These are phyloP conservation scores for Lepiota brunneoincarnata DNA, from an alignment of 768 basidiomycete species.

Conservation along the genomic window DNA sequence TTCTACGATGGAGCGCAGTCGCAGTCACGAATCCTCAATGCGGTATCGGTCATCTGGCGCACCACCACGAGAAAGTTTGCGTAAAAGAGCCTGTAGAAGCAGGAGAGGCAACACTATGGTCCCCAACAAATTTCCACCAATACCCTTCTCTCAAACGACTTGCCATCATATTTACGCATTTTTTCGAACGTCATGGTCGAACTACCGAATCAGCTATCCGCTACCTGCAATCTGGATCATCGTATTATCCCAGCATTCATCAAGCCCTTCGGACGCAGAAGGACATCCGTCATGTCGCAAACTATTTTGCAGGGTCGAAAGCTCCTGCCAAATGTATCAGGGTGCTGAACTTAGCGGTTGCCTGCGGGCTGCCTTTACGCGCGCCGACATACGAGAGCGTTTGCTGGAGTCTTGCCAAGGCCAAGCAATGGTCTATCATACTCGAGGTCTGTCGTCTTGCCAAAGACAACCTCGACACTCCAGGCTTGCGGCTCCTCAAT, in stretches of 20 bases:
- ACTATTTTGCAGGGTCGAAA: slow-evolving; percentile 43
- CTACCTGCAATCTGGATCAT: slow-evolving; percentile 1
- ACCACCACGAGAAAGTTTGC: neutral
- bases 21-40: slow-evolving; percentile 1
- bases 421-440: slow-evolving; percentile 49
- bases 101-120: neutral
- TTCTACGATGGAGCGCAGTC: slow-evolving; percentile 3
- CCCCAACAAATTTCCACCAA: neutral
- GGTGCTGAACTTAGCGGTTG: slow-evolving; percentile 5
- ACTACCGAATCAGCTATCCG: slow-evolving; percentile 7
- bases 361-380: neutral
- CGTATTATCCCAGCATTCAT: neutral
- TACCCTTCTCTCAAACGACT: neutral
- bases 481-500: slow-evolving; percentile 60
- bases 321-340: slow-evolving; percentile 3
- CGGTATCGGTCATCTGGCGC: neutral
- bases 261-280: slow-evolving; percentile 51
- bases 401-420: slow-evolving; percentile 33
- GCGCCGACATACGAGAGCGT: slow-evolving; percentile 4
- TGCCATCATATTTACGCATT: neutral
- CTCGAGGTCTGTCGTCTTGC: slow-evolving; percentile 44
- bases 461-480: slow-evolving; percentile 43
- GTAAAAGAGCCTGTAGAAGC: neutral
- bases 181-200: slow-evolving; percentile 3
- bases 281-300: slow-evolving; percentile 90